Percentiles rank a stretch among this genome's conserved stretches.
These are phyloP conservation scores for Gamarada debralockiae DNA, from an alignment of 495 filamentous ascomycete species.

Conservation along the genomic window DNA sequence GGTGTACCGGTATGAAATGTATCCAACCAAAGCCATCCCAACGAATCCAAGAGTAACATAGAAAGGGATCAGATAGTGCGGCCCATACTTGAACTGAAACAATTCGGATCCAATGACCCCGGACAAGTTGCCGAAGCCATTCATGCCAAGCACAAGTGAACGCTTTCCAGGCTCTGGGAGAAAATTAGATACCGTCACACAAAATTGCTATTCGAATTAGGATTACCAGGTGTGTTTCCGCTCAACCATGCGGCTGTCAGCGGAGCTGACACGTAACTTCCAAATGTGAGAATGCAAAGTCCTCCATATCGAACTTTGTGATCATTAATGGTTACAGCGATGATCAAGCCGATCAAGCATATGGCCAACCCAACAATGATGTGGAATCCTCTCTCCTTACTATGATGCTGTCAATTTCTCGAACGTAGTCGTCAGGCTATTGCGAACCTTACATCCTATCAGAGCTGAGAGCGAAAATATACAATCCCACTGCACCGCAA, in stretches of 20 bases:
- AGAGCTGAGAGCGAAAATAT: constrained; percentile 1
- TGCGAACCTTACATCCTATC: not conserved
- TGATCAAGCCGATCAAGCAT: constrained; percentile 40
- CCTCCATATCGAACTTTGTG: constrained; percentile 38
- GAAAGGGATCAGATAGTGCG: constrained; percentile 40
- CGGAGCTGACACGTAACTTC: constrained; percentile 50
- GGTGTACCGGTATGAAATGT: constrained; percentile 28
- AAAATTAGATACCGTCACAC: not conserved
- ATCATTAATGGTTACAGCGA: constrained; percentile 41
- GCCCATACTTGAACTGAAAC: constrained; percentile 36
- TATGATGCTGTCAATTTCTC: not conserved
- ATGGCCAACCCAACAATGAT: constrained; percentile 44
- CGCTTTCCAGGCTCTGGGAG: constrained; percentile 47
- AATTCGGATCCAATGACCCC: constrained; percentile 46
- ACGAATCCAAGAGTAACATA: constrained; percentile 40
- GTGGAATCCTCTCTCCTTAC: constrained; percentile 40
- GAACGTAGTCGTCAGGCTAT: not conserved
- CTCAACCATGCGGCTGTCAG: constrained; percentile 55
- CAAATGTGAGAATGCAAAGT: constrained; percentile 50
- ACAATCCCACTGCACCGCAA: constrained; percentile 8
- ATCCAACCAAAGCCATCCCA: constrained; percentile 37
- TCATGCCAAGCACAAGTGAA: constrained; percentile 51
- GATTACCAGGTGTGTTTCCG: constrained; percentile 39
- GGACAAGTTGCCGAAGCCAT: constrained; percentile 57
- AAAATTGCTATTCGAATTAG: not conserved